phyloP scores from a whole-genome alignment of 495 filamentous ascomycete genomes.

The Lophium mytilinum region DNA sequence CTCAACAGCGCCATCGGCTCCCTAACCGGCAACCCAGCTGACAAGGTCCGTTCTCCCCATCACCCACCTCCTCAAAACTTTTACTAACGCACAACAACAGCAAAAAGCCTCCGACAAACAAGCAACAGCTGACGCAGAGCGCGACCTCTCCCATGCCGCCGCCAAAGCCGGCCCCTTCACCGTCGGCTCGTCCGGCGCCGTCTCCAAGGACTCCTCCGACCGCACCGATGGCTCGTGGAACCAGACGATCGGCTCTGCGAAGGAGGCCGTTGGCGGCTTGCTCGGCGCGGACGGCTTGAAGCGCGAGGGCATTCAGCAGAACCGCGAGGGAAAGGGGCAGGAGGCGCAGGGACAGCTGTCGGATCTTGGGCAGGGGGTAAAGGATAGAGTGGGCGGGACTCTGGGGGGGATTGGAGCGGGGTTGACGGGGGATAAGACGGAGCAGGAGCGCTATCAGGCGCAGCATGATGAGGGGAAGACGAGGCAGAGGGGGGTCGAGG shows the following conservation, averaged over 20 bases:
- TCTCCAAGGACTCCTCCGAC: slow-evolving; percentile 64
- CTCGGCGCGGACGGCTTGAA: slow-evolving; percentile 69
- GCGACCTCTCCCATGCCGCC: slow-evolving; percentile 64
- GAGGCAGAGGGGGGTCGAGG: slow-evolving; percentile 73
- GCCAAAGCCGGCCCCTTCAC: slow-evolving; percentile 62
- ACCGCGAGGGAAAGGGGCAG: slow-evolving; percentile 66
- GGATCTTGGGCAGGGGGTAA: slow-evolving; percentile 63
- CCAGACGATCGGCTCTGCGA: slow-evolving; percentile 77
- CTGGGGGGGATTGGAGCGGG: slow-evolving; percentile 61
- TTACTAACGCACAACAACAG: slow-evolving; percentile 16
- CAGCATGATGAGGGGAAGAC: slow-evolving; percentile 84
- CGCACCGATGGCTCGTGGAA: slow-evolving; percentile 69
- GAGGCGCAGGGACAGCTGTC: slow-evolving; percentile 79
- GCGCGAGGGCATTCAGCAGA: slow-evolving; percentile 66
- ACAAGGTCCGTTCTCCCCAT: slow-evolving; percentile 46
- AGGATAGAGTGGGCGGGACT: slow-evolving; percentile 63
- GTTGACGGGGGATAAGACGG: slow-evolving; percentile 59
- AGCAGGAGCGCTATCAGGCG: slow-evolving; percentile 51
- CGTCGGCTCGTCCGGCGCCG: slow-evolving; percentile 59
- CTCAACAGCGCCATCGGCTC: slow-evolving; percentile 64
- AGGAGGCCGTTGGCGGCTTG: slow-evolving; percentile 71
- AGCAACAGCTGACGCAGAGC: slow-evolving; percentile 48
- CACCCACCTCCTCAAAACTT: background rate
- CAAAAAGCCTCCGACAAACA: slow-evolving; percentile 28
- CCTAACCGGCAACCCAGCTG: slow-evolving; percentile 62